Conservation (phyloP, 139 green algal species). For the Coccomyxa sp. region DNA sequence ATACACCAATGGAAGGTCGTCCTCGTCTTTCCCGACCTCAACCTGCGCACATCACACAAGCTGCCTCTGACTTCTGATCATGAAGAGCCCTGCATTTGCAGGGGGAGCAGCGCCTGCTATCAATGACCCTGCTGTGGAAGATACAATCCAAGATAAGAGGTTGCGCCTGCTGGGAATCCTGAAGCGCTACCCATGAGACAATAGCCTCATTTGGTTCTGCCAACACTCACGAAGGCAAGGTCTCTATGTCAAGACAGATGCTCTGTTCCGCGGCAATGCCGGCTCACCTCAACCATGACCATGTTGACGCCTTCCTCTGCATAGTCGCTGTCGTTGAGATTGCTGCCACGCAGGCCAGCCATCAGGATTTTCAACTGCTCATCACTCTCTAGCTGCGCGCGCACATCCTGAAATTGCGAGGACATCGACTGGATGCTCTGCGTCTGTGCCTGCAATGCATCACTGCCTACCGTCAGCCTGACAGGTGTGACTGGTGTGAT, state of each 20-base stretch:
- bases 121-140: background rate
- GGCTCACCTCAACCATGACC: conserved; percentile 54
- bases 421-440: background rate
- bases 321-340: conserved; percentile 87
- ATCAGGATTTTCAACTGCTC: conserved; percentile 78
- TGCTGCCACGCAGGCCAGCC: conserved; percentile 72
- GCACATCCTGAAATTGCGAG: background rate
- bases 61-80: background rate
- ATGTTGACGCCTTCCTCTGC: conserved; percentile 67
- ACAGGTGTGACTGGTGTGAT: too few species aligned
- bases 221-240: background rate
- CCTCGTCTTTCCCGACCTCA: conserved; percentile 23
- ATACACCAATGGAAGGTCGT: conserved; percentile 82
- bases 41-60: too few species aligned
- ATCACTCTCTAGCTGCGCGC: conserved; percentile 49
- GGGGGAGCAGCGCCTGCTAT: background rate
- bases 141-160: too few species aligned
- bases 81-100: too few species aligned
- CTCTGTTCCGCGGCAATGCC: background rate
- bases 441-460: too few species aligned
- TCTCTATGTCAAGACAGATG: background rate
- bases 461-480: too few species aligned
- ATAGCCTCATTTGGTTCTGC: background rate
- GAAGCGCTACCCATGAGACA: conserved; percentile 1
- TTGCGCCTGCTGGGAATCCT: background rate